Conservation (phyloP, 306 rosid species). For the Geum urbanum region DNA sequence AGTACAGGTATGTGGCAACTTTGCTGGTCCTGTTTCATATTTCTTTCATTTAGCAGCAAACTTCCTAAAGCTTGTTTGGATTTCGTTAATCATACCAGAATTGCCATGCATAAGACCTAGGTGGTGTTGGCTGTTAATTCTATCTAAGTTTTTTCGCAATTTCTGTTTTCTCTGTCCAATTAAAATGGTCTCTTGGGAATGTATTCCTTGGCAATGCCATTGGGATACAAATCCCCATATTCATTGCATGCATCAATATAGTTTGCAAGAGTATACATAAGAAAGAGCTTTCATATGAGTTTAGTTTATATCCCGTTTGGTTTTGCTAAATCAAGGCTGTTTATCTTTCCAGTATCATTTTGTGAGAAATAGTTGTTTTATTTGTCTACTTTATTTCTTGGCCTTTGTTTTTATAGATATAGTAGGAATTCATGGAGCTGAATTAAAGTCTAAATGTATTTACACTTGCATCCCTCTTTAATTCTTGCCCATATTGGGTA, state of each 20-base stretch:
- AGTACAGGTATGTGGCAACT: constrained; percentile 55
- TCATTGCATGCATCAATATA: background rate
- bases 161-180: background rate
- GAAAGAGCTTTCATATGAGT: background rate
- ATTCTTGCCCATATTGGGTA: background rate
- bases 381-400: background rate
- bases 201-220: background rate
- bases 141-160: background rate
- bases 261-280: background rate
- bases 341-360: background rate
- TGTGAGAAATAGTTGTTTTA: background rate
- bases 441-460: background rate
- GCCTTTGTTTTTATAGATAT: background rate
- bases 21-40: constrained; percentile 13
- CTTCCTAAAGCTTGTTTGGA: background rate
- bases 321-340: background rate
- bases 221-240: background rate
- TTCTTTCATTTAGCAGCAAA: constrained; percentile 11
- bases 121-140: background rate
- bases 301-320: background rate
- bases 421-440: background rate
- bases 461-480: background rate
- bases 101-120: background rate
- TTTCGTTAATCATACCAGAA: background rate
- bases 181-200: background rate